phyloP scores from a whole-genome alignment of 2,329 filamentous ascomycete species.

The Drechslerella coelobrocha region DNA sequence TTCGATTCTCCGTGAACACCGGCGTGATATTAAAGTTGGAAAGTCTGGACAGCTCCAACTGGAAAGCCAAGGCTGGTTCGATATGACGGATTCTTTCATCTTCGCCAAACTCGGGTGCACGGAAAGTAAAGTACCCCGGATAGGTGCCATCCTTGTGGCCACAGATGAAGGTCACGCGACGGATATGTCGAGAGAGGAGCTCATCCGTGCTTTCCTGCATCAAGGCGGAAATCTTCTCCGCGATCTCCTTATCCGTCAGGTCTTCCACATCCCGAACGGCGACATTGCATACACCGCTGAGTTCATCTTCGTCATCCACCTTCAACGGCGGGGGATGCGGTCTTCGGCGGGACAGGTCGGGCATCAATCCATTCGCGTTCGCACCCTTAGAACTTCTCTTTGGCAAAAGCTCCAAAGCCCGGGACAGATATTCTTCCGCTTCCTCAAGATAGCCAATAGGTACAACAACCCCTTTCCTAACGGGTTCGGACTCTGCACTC shows the following conservation, averaged over 20 bases:
- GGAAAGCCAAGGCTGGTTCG: conserved; percentile 96
- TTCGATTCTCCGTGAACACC: conserved; percentile 98
- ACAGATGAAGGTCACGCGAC: conserved; percentile 93
- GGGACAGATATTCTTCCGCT: conserved; percentile 81
- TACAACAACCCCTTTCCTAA: conserved; percentile 90
- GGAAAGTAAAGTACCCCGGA: conserved; percentile 98
- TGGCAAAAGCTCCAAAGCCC: conserved; percentile 84
- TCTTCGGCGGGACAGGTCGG: conserved; percentile 76
- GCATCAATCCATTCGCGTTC: conserved; percentile 67
- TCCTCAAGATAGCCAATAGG: conserved; percentile 94
- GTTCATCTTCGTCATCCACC: conserved; percentile 68
- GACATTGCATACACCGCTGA: conserved; percentile 90
- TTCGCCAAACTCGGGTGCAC: conserved; percentile 85
- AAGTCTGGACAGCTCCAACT: conserved; percentile 91
- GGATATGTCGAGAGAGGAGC: conserved; percentile 78
- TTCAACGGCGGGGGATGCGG: conserved; percentile 62
- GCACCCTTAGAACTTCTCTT: conserved; percentile 62
- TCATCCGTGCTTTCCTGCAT: conserved; percentile 84
- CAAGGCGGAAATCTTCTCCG: conserved; percentile 75
- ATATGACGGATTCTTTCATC: conserved; percentile 96
- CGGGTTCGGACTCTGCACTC: conserved; percentile 76
- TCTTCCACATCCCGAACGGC: conserved; percentile 88
- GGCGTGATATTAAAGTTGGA: conserved; percentile 98
- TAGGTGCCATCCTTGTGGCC: conserved; percentile 93
- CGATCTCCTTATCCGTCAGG: conserved; percentile 78